Evolutionary conservation across 2,329 filamentous ascomycete species (phyloP).

Genomic region (Cryoendolithus antarcticus): DNA sequence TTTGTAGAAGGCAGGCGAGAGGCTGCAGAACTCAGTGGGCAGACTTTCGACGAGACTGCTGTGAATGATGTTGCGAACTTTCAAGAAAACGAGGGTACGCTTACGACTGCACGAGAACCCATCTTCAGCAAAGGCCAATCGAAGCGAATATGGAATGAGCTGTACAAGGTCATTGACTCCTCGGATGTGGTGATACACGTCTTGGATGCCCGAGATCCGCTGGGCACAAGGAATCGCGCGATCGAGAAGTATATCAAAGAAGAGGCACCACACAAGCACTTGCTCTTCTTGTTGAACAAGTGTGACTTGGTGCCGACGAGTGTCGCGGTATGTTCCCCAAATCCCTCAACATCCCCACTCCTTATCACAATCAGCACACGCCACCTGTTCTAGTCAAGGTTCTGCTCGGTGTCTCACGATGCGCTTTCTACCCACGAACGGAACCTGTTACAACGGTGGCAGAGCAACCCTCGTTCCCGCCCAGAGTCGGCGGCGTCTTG

Average conservation of each 20-base stretch:
- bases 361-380: slow-evolving; percentile 27
- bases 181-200: slow-evolving; percentile 95
- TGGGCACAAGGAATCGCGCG: slow-evolving; percentile 79
- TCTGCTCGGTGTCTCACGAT: slow-evolving; percentile 17
- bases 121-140: slow-evolving; percentile 92
- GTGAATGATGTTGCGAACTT: slow-evolving; percentile 3
- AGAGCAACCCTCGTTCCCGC: slow-evolving; percentile 64
- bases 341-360: slow-evolving; percentile 9
- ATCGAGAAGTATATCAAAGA: slow-evolving; percentile 88
- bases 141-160: slow-evolving; percentile 93
- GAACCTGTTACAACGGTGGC: slow-evolving; percentile 98
- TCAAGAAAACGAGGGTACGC: slow-evolving; percentile 20
- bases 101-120: slow-evolving; percentile 42
- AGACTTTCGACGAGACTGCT: slow-evolving; percentile 3
- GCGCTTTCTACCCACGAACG: slow-evolving; percentile 23
- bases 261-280: slow-evolving; percentile 91
- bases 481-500: slow-evolving; percentile 80
- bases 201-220: slow-evolving; percentile 75
- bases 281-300: slow-evolving; percentile 83
- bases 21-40: slow-evolving; percentile 38
- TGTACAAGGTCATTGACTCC: slow-evolving; percentile 85
- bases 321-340: slow-evolving; percentile 69
- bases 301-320: slow-evolving; percentile 84
- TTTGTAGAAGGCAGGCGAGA: slow-evolving; percentile 71
- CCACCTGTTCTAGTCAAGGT: slow-evolving; percentile 88